Percentiles rank a stretch among this genome's conserved stretches.
phyloP scores from a whole-genome alignment of 192 early-diverging fungal genomes.

The Coemansia sp. region DNA sequence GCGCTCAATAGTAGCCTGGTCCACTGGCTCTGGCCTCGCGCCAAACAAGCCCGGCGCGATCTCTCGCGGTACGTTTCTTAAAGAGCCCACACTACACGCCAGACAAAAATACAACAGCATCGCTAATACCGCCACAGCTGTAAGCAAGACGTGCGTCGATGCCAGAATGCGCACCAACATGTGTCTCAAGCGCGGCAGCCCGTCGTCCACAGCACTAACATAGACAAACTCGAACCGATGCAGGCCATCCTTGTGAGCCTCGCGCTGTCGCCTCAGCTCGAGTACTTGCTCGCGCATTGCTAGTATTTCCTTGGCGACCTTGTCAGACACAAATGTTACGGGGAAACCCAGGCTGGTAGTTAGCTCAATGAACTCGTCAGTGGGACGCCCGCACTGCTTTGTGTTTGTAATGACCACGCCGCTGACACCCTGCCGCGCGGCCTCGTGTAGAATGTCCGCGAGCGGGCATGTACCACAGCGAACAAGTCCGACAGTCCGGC shows the following conservation, averaged over 20 bases:
- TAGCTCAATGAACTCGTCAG: constrained; percentile 37
- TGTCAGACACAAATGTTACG: constrained; percentile 42
- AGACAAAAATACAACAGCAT: constrained; percentile 37
- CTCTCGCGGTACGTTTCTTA: constrained; percentile 41
- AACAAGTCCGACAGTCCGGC: constrained; percentile 35
- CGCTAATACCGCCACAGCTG: constrained; percentile 22
- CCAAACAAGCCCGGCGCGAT: constrained; percentile 44
- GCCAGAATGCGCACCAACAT: constrained; percentile 35
- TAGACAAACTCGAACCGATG: constrained; percentile 35
- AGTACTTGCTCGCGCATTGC: constrained; percentile 32
- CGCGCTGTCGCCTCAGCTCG: constrained; percentile 6
- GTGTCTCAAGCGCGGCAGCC: constrained; percentile 1
- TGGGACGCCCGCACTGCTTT: constrained; percentile 44
- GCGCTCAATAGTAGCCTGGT: constrained; percentile 23
- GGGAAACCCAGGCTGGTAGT: constrained; percentile 33
- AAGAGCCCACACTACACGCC: constrained; percentile 48
- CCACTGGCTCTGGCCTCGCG: constrained; percentile 34
- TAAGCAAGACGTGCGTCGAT: constrained; percentile 39
- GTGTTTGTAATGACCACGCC: constrained; percentile 48
- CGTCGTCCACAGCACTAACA: constrained; percentile 25
- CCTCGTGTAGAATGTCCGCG: constrained; percentile 33
- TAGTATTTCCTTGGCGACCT: constrained; percentile 25
- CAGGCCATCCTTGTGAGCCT: neutral
- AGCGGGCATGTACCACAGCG: constrained; percentile 48
- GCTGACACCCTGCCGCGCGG: constrained; percentile 23